phyloP scores from a whole-genome alignment of 176 grass and related monocot genomes.

The Hsuehochloa calcarea region DNA sequence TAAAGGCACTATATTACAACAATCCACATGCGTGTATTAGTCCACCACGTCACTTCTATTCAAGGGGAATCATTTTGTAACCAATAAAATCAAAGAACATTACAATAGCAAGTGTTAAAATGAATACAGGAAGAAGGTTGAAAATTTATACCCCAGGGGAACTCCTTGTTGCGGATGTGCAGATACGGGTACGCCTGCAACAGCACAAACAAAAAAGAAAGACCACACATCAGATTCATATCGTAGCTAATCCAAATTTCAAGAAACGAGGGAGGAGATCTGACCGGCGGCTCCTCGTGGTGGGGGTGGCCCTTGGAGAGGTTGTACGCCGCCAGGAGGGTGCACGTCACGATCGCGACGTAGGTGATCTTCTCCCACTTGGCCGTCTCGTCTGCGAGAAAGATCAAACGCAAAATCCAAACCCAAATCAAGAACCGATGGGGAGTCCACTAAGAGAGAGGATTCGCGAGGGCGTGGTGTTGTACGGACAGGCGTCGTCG shows the following conservation, averaged over 20 bases:
- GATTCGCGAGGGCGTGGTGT: neutral
- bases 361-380: conserved; percentile 99
- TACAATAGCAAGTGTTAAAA: neutral
- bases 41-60: neutral
- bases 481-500: conserved; percentile 71
- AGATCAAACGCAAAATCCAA: neutral
- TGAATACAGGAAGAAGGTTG: neutral
- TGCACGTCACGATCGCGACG: conserved; percentile 62
- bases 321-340: conserved; percentile 52
- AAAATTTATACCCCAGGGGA: conserved; percentile 67
- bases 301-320: conserved; percentile 91
- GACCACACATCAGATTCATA: neutral
- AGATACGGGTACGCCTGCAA: conserved; percentile 69
- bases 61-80: neutral
- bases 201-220: neutral
- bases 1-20: neutral
- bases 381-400: conserved; percentile 67
- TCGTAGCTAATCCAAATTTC: neutral
- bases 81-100: neutral
- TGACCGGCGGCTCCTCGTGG: conserved; percentile 62
- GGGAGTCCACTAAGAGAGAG: neutral
- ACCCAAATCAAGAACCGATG: conserved; percentile 9
- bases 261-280: neutral
- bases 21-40: neutral
- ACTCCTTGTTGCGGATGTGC: conserved; percentile 93